Conservation (phyloP, 306 rosid species). For the Pyrus betulifolia region DNA sequence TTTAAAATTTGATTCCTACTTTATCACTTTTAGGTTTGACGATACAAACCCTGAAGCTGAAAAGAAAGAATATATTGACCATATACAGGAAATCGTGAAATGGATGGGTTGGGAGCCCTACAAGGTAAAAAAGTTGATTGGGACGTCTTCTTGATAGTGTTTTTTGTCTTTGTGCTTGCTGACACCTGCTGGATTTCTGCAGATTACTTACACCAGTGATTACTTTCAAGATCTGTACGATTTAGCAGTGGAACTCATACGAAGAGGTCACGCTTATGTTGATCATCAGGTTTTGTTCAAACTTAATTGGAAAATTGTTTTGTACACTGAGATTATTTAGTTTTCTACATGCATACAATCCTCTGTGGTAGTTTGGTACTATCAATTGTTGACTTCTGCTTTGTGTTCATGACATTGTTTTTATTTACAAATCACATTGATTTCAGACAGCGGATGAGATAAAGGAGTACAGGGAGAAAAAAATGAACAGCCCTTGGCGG, state of each 20-base stretch:
- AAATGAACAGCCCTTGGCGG: slow-evolving; percentile 97
- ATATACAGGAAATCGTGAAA: slow-evolving; percentile 82
- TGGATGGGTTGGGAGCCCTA: slow-evolving; percentile 99
- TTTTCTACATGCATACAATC: background rate
- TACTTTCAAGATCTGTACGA: slow-evolving; percentile 91
- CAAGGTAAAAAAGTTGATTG: slow-evolving; percentile 45
- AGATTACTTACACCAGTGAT: slow-evolving; percentile 93
- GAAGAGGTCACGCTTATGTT: slow-evolving; percentile 81
- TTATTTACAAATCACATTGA: background rate
- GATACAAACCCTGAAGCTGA: slow-evolving; percentile 98
- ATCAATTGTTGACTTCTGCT: background rate
- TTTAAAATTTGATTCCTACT: background rate
- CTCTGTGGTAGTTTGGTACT: background rate
- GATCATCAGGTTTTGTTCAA: slow-evolving; percentile 73
- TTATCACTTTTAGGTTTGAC: slow-evolving; percentile 58
- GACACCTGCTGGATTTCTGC: slow-evolving; percentile 11
- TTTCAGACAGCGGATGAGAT: slow-evolving; percentile 84
- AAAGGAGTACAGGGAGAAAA: slow-evolving; percentile 88
- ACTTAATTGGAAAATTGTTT: background rate
- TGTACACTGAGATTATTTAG: background rate
- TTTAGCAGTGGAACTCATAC: slow-evolving; percentile 89
- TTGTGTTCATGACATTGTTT: background rate
- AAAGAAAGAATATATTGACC: slow-evolving; percentile 93
- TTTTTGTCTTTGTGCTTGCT: background rate
- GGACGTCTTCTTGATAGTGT: background rate